Percentiles rank a stretch among this genome's conserved stretches.
These are phyloP conservation scores for Diplogelasinospora grovesii DNA, from an alignment of 495 filamentous ascomycete genomes.

Conservation along the genomic window DNA sequence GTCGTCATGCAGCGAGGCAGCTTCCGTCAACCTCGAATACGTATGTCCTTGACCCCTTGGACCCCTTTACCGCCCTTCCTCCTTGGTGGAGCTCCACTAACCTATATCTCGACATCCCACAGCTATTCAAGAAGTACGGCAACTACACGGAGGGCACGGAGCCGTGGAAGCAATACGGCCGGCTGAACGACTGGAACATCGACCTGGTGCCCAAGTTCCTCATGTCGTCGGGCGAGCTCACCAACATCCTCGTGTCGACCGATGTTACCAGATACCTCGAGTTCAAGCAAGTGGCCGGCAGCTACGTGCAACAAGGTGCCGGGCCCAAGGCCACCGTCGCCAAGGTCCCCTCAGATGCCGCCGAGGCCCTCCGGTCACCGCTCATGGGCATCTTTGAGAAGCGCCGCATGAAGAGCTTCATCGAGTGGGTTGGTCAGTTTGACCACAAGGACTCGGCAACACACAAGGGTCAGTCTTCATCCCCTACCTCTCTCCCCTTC, in stretches of 20 bases:
- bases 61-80: conserved; percentile 8
- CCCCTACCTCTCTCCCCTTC: background rate
- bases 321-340: conserved; percentile 80
- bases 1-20: conserved; percentile 67
- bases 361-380: conserved; percentile 83
- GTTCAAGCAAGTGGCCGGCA: conserved; percentile 97
- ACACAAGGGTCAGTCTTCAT: conserved; percentile 64
- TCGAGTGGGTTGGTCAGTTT: conserved; percentile 94
- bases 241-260: conserved; percentile 93
- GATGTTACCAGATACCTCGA: conserved; percentile 97
- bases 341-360: conserved; percentile 92
- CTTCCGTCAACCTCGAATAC: conserved; percentile 88
- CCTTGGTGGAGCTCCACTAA: no score
- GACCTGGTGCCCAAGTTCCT: conserved; percentile 96
- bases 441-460: conserved; percentile 75
- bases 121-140: conserved; percentile 95
- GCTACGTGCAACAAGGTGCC: conserved; percentile 86
- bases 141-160: conserved; percentile 75
- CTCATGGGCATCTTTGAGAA: conserved; percentile 98
- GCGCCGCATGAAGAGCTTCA: conserved; percentile 89
- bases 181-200: conserved; percentile 99
- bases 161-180: conserved; percentile 95
- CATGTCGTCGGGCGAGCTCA: conserved; percentile 97
- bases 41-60: conserved; percentile 45
- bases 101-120: conserved; percentile 2